Percentiles rank a stretch among this genome's conserved stretches.
Evolutionary conservation across 2,329 filamentous ascomycete genomes (phyloP).

Genomic region (Verticillium dahliae): DNA sequence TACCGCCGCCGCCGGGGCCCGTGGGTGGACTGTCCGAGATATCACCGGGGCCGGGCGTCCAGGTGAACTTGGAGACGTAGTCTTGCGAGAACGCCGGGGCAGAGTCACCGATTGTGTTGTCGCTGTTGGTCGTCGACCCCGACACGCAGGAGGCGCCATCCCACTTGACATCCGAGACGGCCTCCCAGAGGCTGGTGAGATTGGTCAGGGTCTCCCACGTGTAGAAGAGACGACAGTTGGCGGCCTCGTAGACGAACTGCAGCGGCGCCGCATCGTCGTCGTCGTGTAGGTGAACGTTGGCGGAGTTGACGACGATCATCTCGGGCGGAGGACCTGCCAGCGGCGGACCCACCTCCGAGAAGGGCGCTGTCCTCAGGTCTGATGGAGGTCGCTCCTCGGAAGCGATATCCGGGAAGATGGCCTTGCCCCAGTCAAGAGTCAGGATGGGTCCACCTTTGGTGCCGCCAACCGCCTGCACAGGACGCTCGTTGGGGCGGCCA

Average conservation of each 20-base stretch:
- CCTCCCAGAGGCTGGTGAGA: constrained; percentile 45
- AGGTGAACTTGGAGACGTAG: constrained; percentile 6
- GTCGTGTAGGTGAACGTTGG: constrained; percentile 14
- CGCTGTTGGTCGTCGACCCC: constrained; percentile 8
- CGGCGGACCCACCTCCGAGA: constrained; percentile 1
- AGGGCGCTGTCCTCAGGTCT: constrained; percentile 6
- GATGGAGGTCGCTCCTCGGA: background rate
- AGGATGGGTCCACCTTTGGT: constrained; percentile 47
- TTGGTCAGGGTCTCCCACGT: constrained; percentile 46
- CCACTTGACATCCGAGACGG: constrained; percentile 24
- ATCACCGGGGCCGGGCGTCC: constrained; percentile 7
- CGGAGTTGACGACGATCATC: constrained; percentile 9
- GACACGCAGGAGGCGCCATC: constrained; percentile 7
- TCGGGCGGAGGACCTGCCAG: constrained; percentile 1
- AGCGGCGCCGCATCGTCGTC: constrained; percentile 27
- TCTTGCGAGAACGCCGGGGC: constrained; percentile 3
- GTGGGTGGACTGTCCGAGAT: background rate
- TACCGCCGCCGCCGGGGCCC: background rate
- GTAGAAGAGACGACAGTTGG: constrained; percentile 56
- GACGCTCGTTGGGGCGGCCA: constrained; percentile 44
- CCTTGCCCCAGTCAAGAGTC: background rate
- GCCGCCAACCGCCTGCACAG: constrained; percentile 61
- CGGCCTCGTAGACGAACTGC: constrained; percentile 55
- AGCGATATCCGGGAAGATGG: constrained; percentile 1
- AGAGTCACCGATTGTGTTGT: constrained; percentile 4